Conservation (phyloP, 257 asterid species). For the Fraxinus americana region DNA sequence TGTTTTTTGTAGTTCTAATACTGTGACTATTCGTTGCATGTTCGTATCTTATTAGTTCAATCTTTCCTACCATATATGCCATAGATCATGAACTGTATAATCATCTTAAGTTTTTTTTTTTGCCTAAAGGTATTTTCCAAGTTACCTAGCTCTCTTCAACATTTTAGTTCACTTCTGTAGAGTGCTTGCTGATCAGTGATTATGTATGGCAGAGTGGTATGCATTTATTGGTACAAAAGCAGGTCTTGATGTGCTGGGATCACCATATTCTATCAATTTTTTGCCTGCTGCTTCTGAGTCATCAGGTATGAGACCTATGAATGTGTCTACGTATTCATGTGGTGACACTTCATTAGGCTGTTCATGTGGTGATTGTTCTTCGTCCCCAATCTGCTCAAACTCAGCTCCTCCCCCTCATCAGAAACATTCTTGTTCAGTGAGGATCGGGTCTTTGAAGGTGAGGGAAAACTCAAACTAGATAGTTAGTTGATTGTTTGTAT, state of each 20-base stretch:
- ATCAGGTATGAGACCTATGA: slow-evolving; percentile 87
- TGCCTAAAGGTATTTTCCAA: not conserved
- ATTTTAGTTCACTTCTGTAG: not conserved
- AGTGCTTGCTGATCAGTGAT: slow-evolving; percentile 30
- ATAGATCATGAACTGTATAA: not conserved
- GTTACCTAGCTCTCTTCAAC: not conserved
- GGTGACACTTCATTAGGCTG: slow-evolving; percentile 92
- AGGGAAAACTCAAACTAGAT: slow-evolving; percentile 28
- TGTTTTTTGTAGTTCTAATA: not conserved
- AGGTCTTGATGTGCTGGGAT: slow-evolving; percentile 74
- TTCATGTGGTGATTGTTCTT: slow-evolving; percentile 99
- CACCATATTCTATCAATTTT: slow-evolving; percentile 86
- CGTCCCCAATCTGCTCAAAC: slow-evolving; percentile 64
- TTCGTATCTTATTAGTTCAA: not conserved
- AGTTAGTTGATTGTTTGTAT: slow-evolving; percentile 8
- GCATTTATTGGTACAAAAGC: slow-evolving; percentile 76
- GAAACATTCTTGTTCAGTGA: slow-evolving; percentile 77
- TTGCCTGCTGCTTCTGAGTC: slow-evolving; percentile 64
- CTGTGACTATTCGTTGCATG: not conserved
- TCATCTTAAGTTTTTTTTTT: not conserved
- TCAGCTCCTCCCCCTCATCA: slow-evolving; percentile 65
- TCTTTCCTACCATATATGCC: not conserved
- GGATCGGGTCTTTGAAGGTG: slow-evolving; percentile 82
- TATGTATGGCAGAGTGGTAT: slow-evolving; percentile 76
- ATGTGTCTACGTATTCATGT: slow-evolving; percentile 78